phyloP scores from a whole-genome alignment of 192 early-diverging fungal species.

The Backusella macrospora region DNA sequence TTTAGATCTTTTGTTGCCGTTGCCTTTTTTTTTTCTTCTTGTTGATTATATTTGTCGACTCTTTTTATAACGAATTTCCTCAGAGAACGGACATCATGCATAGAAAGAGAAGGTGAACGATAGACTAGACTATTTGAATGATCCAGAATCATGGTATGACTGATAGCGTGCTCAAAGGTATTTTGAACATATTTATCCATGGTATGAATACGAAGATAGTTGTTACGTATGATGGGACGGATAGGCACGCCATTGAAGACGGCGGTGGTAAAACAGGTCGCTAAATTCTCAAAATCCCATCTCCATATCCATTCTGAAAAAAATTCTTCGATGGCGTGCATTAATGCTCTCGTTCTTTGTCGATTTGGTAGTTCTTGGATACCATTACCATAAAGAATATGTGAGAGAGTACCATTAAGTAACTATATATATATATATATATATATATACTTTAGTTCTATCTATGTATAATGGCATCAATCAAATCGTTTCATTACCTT shows the following conservation, averaged over 20 bases:
- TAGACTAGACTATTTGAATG: constrained; percentile 33
- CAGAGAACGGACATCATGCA: constrained; percentile 28
- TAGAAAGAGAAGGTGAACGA: constrained; percentile 25
- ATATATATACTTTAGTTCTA: constrained; percentile 21
- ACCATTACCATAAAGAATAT: constrained; percentile 27
- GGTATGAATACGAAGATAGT: constrained; percentile 32
- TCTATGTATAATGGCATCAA: no score
- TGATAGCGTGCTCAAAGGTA: constrained; percentile 15
- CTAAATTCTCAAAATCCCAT: constrained; percentile 56
- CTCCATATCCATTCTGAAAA: constrained; percentile 61
- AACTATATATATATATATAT: no score
- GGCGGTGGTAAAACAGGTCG: constrained; percentile 31
- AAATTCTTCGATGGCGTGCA: constrained; percentile 56
- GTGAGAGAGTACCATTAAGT: constrained; percentile 44
- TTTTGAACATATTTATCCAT: constrained; percentile 18
- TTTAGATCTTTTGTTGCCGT: constrained; percentile 25
- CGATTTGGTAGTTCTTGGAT: constrained; percentile 28
- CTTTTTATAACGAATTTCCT: constrained; percentile 35
- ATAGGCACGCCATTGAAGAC: constrained; percentile 42
- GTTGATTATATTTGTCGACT: constrained; percentile 7
- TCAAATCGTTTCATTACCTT: no score
- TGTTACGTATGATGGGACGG: constrained; percentile 29
- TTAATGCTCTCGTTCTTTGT: constrained; percentile 34
- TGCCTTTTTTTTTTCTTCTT: constrained; percentile 18
- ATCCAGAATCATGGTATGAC: constrained; percentile 33